These are phyloP conservation scores for Talaromyces piceae DNA, from an alignment of 2,329 filamentous ascomycete species.

Conservation along the genomic window DNA sequence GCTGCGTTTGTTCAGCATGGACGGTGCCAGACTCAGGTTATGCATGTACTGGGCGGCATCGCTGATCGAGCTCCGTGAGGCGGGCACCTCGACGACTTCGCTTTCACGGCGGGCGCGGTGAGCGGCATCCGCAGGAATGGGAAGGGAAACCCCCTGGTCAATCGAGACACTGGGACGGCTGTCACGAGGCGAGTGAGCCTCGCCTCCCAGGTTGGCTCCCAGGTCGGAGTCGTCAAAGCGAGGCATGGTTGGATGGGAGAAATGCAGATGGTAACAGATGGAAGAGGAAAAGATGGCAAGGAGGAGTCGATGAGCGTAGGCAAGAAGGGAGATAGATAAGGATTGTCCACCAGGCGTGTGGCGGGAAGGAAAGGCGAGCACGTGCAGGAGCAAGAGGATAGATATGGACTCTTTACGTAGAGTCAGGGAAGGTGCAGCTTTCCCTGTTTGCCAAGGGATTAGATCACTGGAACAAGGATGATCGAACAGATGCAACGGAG, in stretches of 20 bases:
- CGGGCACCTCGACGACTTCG: slow-evolving; percentile 61
- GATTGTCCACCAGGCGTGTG: background rate
- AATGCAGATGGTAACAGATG: background rate
- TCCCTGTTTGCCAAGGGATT: background rate
- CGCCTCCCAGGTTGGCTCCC: slow-evolving; percentile 32
- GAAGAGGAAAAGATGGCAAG: slow-evolving; percentile 6
- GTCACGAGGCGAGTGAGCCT: slow-evolving; percentile 21
- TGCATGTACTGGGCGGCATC: slow-evolving; percentile 66
- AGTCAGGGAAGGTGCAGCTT: background rate
- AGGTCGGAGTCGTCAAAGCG: slow-evolving; percentile 53
- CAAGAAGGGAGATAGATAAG: background rate
- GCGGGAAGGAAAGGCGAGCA: background rate
- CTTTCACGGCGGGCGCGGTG: slow-evolving; percentile 31
- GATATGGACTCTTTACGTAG: background rate
- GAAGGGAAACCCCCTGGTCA: slow-evolving; percentile 19
- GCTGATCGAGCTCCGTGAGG: slow-evolving; percentile 59
- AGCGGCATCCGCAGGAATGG: slow-evolving; percentile 30
- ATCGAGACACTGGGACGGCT: slow-evolving; percentile 16
- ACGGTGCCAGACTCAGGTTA: slow-evolving; percentile 60
- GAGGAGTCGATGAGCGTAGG: background rate
- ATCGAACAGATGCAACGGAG: too few relatives aligned
- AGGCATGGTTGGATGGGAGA: slow-evolving; percentile 44
- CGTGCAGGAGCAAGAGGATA: background rate
- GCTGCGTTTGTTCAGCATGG: slow-evolving; percentile 58
- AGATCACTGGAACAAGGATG: too few relatives aligned